Percentiles rank a stretch among this genome's conserved stretches.
Conservation (phyloP, 164 flowering plant genomes). For the Liriodendron chinense region DNA sequence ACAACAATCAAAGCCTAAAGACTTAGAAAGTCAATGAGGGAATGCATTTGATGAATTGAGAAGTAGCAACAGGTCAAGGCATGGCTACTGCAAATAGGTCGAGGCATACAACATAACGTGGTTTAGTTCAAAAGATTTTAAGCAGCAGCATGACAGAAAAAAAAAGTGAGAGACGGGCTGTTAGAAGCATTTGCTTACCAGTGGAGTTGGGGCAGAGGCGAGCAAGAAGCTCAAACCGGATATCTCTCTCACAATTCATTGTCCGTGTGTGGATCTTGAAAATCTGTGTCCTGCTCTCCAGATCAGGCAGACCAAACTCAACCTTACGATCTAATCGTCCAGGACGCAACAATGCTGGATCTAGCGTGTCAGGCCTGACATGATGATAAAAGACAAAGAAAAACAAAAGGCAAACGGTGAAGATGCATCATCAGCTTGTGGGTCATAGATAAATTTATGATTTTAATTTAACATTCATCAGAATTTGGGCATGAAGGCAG, state of each 20-base stretch:
- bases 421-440: too few species aligned
- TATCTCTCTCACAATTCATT: conserved; percentile 97
- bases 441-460: too few species aligned
- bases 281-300: conserved; percentile 93
- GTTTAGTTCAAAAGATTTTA: too few species aligned
- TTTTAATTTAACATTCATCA: too few species aligned
- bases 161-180: neutral
- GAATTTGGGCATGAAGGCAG: too few species aligned
- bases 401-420: neutral
- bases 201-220: conserved; percentile 99
- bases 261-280: conserved; percentile 95
- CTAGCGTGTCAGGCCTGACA: conserved; percentile 89
- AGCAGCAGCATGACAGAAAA: too few species aligned
- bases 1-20: too few species aligned
- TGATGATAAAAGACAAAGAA: neutral
- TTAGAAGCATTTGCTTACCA: conserved; percentile 38
- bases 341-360: conserved; percentile 92
- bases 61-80: too few species aligned
- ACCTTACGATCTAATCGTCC: conserved; percentile 94
- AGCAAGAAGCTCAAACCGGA: conserved; percentile 90
- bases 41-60: too few species aligned
- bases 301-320: conserved; percentile 94
- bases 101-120: too few species aligned
- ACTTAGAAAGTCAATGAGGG: too few species aligned
- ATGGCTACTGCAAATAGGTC: too few species aligned